These are phyloP conservation scores for Xylaria grammica DNA, from an alignment of 495 filamentous ascomycete species.

Conservation along the genomic window DNA sequence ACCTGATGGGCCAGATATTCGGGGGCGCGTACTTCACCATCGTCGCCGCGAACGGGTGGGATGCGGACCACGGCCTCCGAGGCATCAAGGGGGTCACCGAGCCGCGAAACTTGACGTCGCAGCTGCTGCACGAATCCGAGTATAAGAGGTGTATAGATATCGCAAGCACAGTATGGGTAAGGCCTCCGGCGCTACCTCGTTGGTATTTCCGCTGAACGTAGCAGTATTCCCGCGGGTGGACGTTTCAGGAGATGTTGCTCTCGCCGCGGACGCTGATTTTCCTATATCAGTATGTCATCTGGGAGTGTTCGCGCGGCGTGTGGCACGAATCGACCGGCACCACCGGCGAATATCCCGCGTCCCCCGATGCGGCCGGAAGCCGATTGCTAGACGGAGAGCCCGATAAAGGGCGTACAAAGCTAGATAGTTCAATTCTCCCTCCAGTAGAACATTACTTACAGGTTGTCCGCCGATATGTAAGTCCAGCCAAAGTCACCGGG, in stretches of 20 bases:
- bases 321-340: conserved; percentile 1
- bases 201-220: conserved; percentile 1
- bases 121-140: background rate
- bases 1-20: conserved; percentile 35
- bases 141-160: background rate
- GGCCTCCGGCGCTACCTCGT: background rate
- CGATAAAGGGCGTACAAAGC: no score
- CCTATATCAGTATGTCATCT: conserved; percentile 19
- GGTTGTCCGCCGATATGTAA: background rate
- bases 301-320: conserved; percentile 21
- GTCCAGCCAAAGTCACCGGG: background rate
- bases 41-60: conserved; percentile 27
- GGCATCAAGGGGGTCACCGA: background rate
- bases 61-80: conserved; percentile 22
- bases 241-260: conserved; percentile 26
- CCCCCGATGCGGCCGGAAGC: no score
- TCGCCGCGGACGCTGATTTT: conserved; percentile 26
- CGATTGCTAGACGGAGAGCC: no score
- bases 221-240: conserved; percentile 30
- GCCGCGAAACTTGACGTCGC: background rate
- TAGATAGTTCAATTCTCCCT: no score
- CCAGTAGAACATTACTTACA: background rate
- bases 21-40: conserved; percentile 34
- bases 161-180: background rate
- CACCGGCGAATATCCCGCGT: background rate